These are phyloP conservation scores for Fusarium guadeloupense DNA, from an alignment of 2,329 filamentous ascomycete species.

Conservation along the genomic window DNA sequence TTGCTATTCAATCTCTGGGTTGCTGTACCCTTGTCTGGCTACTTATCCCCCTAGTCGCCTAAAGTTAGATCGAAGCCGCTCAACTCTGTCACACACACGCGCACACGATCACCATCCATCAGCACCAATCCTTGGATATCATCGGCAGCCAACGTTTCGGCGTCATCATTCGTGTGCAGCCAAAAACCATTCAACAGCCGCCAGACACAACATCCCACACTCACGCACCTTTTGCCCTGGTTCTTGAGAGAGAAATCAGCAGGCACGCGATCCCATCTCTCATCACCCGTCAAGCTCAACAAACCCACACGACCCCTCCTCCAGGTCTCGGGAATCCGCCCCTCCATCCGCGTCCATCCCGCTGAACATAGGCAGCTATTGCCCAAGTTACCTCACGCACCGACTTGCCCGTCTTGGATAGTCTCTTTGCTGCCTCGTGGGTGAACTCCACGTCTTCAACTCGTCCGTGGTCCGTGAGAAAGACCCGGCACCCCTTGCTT, in stretches of 20 bases:
- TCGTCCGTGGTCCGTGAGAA: slow-evolving; percentile 19
- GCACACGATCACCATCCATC: slow-evolving; percentile 34
- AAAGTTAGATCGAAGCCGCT: slow-evolving; percentile 35
- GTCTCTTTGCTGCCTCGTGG: slow-evolving; percentile 22
- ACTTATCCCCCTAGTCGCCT: slow-evolving; percentile 23
- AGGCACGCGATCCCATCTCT: slow-evolving; percentile 43
- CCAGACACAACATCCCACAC: slow-evolving; percentile 36
- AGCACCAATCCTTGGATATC: slow-evolving; percentile 21
- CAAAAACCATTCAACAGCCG: slow-evolving; percentile 16
- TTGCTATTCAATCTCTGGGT: slow-evolving; percentile 3
- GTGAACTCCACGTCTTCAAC: slow-evolving; percentile 14
- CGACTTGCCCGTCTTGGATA: slow-evolving; percentile 44
- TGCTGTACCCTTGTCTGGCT: slow-evolving; percentile 26
- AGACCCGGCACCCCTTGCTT: slow-evolving; percentile 20
- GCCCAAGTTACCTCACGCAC: slow-evolving; percentile 31
- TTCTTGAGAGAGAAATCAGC: slow-evolving; percentile 13
- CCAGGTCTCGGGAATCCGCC: slow-evolving; percentile 33
- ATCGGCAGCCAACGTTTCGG: slow-evolving; percentile 18
- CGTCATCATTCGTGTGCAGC: slow-evolving; percentile 25
- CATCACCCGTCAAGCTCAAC: slow-evolving; percentile 25
- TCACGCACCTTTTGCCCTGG: slow-evolving; percentile 19
- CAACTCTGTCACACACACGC: slow-evolving; percentile 26
- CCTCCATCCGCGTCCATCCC: slow-evolving; percentile 34
- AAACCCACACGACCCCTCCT: slow-evolving; percentile 37
- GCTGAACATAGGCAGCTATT: slow-evolving; percentile 10